Base-by-base conservation (phyloP, 2,329 filamentous ascomycete species). In the Trichoderma afroharzianum region DNA sequence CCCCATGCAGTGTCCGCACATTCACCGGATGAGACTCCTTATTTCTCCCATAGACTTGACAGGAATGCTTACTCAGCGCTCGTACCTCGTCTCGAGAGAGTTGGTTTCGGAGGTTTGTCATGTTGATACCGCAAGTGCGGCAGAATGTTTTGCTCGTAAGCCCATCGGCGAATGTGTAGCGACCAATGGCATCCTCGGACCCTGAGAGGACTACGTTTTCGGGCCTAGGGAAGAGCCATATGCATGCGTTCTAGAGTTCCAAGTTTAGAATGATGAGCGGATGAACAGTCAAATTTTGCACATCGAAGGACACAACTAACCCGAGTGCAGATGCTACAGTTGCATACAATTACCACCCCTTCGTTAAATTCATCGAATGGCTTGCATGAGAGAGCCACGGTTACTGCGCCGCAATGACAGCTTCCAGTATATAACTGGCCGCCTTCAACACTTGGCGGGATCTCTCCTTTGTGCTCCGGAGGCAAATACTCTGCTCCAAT, bases 401-500 rank as follows among this genome's bases (percentile, higher is more conserved):
- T 82, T 24, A 88, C 80, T 26, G 81, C 82, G 26, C 86, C 86
- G 76, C 86, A 88, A 77, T 88, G 86, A 76, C 86, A 88, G 76
- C 84, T 83, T 14, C 86, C 86, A 15, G 83, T 82, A 74, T 87
- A 86, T 8, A 83, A 64, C 74, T 79, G 81, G 59, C 80, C 80
- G 39, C 80, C 79, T 21, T 83, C 81, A 12, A 68, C 18, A 7
- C 72, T 78, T 3, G 77, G 75, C 1, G 85, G 86, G 30, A 83
- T 77, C 1, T 79, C 74, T 4, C 85, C 86, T 1, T 80, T 80
- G 74, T 82, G 85, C 1, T 74, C 74, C 2, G 81, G 79, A 3
- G 78, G 72, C 0, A 79, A 74, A 73, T 85, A 85, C 3, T 76
- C 58, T 0, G 36, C 7, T 6, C 36, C 36, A n/a, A 68, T 18